Base-by-base conservation (phyloP, 768 basidiomycete species). In the Trametes gibbosa region DNA sequence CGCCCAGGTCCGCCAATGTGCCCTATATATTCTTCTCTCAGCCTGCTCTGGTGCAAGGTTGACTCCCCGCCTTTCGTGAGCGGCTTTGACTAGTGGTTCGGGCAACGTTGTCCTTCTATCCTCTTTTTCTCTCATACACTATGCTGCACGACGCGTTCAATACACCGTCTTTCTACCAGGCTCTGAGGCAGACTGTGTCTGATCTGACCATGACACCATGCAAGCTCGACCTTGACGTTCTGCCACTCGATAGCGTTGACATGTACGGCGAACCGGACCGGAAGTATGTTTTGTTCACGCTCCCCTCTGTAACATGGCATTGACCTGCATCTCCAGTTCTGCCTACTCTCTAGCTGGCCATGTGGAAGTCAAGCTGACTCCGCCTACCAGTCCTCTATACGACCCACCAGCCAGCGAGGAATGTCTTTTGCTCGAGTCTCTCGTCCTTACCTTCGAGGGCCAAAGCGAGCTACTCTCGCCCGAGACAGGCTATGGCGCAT, bases 281-380 rank as follows among this genome's bases (percentile, higher is more conserved):
- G 53, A 77, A 74, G 92, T 92, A 69, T 75, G 88, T 70, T 16
- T 24, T 13, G 3, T 21, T 5, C 2, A 21, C 34, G 3, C 7
- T 0, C 7, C 24, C 19, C 16, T 53, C 56, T 32, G 29, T 24
- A 29, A 9, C 29, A 42, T 25, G 21, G 24, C 37, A 14, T 3
- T 48, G 21, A 27, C 40, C 25, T 32, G 12, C 27, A n/a, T 1
- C 3, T 43, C 6, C 64, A 97, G 94, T 58, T 86, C 89, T 57
- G 85, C 85, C 1, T 96, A 94, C 72, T 95, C 95, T 10, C 80
- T 97, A 45, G 88, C 92, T 9, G 95, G 94, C 3, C 82, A 93
- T 69, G 76, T 96, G 21, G 76, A 83, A 23, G 74, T 96, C 53
- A 79, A 84, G 0, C 65, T 95, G 32, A 75, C 82, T 3, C 79